Evolutionary conservation across 805 yeast genomes (phyloP).

Genomic region (Saccharomyces paradoxus): DNA sequence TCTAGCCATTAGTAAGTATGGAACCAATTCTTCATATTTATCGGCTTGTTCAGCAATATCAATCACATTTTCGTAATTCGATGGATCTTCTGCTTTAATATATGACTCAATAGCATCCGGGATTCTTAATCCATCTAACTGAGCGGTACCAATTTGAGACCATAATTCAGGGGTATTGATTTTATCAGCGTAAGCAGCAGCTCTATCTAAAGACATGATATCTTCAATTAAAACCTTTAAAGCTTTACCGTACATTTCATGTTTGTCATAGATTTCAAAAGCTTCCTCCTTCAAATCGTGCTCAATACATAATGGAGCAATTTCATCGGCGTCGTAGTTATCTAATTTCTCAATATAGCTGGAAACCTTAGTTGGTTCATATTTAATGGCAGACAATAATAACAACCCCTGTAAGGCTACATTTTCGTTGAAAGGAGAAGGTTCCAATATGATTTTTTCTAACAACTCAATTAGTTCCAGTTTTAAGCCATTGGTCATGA

Average conservation of each 20-base stretch:
- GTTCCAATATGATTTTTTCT: conserved; percentile 93
- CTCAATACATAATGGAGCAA: conserved; percentile 85
- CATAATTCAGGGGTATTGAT: conserved; percentile 79
- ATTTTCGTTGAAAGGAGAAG: conserved; percentile 93
- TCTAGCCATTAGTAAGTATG: conserved; percentile 86
- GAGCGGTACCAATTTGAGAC: conserved; percentile 94
- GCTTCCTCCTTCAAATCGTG: conserved; percentile 90
- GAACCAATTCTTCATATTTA: conserved; percentile 85
- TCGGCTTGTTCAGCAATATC: conserved; percentile 95
- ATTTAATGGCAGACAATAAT: conserved; percentile 90
- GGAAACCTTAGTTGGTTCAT: conserved; percentile 78
- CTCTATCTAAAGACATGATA: conserved; percentile 89
- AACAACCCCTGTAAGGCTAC: conserved; percentile 90
- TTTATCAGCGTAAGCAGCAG: conserved; percentile 86
- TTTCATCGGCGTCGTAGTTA: conserved; percentile 85
- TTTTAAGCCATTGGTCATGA: conserved; percentile 92
- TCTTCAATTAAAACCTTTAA: conserved; percentile 88
- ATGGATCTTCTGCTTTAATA: conserved; percentile 84
- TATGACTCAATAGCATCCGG: conserved; percentile 89
- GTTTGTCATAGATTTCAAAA: conserved; percentile 80
- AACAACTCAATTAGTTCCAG: conserved; percentile 86
- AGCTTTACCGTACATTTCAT: conserved; percentile 69
- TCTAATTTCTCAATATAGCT: conserved; percentile 83
- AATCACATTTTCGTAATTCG: conserved; percentile 82
- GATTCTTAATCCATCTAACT: conserved; percentile 84